These are phyloP conservation scores for Euphorbia pulcherrima DNA, from an alignment of 345 rosid genomes.

Conservation along the genomic window DNA sequence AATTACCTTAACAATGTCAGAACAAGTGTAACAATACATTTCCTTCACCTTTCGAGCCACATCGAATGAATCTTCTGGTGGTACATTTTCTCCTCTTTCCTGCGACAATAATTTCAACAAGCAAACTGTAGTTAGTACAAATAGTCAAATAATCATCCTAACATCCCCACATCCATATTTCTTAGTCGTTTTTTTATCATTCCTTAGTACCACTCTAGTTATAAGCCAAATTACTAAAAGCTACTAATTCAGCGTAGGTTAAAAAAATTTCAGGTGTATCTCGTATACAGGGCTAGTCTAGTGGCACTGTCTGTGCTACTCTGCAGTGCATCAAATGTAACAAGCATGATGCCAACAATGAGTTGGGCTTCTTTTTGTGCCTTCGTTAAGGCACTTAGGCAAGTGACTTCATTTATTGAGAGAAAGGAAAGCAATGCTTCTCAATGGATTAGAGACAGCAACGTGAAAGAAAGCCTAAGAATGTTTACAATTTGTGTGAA, in stretches of 20 bases:
- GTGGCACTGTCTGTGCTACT: no score
- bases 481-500: neutral
- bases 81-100: conserved; percentile 99
- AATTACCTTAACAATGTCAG: conserved; percentile 96
- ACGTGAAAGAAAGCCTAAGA: neutral
- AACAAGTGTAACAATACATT: conserved; percentile 79
- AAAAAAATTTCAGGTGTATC: neutral
- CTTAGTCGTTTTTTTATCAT: no score
- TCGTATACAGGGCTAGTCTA: neutral
- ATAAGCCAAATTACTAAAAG: neutral
- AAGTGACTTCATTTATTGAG: neutral
- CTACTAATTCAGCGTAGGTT: neutral
- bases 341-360: no score
- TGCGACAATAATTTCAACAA: no score
- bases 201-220: no score
- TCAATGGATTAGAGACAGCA: neutral
- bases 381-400: neutral
- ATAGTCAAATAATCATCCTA: neutral
- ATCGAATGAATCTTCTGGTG: conserved; percentile 92
- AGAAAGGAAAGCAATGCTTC: neutral
- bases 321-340: no score
- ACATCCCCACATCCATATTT: neutral
- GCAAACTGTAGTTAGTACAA: no score
- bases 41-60: conserved; percentile 96
- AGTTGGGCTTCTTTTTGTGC: no score